Percentiles rank a stretch among this genome's conserved stretches.
Conservation (phyloP, 495 filamentous ascomycete species). For the Lepraria neglecta region DNA sequence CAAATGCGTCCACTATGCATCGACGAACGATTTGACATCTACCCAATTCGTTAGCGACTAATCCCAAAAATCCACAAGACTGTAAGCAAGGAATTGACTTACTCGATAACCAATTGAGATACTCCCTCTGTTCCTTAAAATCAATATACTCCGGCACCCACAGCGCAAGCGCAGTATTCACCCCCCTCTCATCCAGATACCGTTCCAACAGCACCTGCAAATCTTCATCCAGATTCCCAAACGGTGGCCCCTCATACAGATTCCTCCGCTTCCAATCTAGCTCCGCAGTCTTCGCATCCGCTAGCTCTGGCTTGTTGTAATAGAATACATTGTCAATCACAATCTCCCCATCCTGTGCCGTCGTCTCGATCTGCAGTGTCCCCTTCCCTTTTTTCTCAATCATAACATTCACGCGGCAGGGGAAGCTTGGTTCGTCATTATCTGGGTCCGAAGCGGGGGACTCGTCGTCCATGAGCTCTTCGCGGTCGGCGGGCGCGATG, state of each 20-base stretch:
- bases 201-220: conserved; percentile 85
- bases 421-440: conserved; percentile 57
- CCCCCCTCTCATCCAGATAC: conserved; percentile 88
- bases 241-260: conserved; percentile 86
- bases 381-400: conserved; percentile 79
- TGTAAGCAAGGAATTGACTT: conserved; percentile 34
- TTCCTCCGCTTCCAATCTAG: conserved; percentile 63
- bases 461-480: conserved; percentile 43
- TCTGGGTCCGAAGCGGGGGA: conserved; percentile 34
- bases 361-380: conserved; percentile 77
- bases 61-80: neutral
- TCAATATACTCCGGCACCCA: conserved; percentile 97
- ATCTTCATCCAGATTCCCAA: conserved; percentile 91
- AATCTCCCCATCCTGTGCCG: conserved; percentile 80
- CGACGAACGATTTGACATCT: conserved; percentile 70
- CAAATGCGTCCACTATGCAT: conserved; percentile 45
- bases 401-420: conserved; percentile 76
- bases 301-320: conserved; percentile 67
- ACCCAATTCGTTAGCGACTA: conserved; percentile 8
- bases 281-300: conserved; percentile 58
- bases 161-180: conserved; percentile 78
- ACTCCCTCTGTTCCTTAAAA: conserved; percentile 98
- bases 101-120: conserved; percentile 81
- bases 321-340: conserved; percentile 88
- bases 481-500: conserved; percentile 51